phyloP scores from a whole-genome alignment of 176 grass and related monocot species.

The Eleusine coracana region DNA sequence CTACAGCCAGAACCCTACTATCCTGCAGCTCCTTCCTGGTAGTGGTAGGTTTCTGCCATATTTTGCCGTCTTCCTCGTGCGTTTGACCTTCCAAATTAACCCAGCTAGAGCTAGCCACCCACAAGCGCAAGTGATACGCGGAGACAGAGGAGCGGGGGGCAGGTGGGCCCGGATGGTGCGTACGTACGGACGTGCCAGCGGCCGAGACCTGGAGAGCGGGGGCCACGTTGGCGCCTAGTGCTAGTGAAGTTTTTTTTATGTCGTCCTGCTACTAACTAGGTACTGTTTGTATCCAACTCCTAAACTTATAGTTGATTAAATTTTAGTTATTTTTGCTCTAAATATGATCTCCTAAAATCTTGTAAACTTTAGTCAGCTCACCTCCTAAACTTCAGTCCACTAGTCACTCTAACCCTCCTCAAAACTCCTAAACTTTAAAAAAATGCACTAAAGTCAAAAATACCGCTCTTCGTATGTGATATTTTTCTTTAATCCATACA shows the following conservation, averaged over 20 bases:
- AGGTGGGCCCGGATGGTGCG: background rate
- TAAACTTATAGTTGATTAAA: too few relatives aligned
- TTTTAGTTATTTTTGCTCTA: too few relatives aligned
- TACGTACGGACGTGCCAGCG: constrained; percentile 52
- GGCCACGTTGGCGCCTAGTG: background rate
- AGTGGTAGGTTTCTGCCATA: background rate
- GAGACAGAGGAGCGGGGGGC: background rate
- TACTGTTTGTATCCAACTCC: too few relatives aligned
- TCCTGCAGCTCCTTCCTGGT: background rate
- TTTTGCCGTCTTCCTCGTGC: background rate
- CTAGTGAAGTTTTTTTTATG: background rate
- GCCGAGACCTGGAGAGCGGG: background rate
- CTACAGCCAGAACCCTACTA: background rate
- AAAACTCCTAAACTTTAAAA: too few relatives aligned
- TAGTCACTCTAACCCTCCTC: too few relatives aligned
- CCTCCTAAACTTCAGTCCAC: too few relatives aligned
- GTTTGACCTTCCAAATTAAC: constrained; percentile 38
- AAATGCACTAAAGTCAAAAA: too few relatives aligned
- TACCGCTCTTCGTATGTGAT: too few relatives aligned
- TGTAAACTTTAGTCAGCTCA: too few relatives aligned
- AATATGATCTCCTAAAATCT: too few relatives aligned
- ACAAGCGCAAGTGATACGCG: background rate
- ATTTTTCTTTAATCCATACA: too few relatives aligned
- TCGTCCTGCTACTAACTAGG: background rate
- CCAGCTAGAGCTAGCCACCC: background rate